Evolutionary conservation across 2,329 filamentous ascomycete genomes (phyloP).

Genomic region (Bipolaris sorokiniana): DNA sequence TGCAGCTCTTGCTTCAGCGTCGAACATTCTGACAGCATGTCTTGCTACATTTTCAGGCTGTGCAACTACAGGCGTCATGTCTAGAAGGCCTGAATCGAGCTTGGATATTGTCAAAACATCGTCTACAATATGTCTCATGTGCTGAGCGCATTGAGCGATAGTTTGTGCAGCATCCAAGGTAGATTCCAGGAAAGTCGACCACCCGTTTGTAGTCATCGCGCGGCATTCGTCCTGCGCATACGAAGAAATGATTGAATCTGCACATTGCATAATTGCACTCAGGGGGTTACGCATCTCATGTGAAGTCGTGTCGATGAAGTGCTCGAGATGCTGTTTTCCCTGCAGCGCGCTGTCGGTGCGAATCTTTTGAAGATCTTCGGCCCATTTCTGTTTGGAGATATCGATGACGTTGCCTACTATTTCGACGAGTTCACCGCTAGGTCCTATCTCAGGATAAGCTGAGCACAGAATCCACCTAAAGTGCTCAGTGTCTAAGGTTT

Average conservation of each 20-base stretch:
- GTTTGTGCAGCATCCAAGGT: slow-evolving; percentile 49
- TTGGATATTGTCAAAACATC: slow-evolving; percentile 56
- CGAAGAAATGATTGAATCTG: slow-evolving; percentile 47
- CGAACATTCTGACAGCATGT: slow-evolving; percentile 48
- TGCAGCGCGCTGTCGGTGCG: slow-evolving; percentile 40
- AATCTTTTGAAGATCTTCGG: slow-evolving; percentile 42
- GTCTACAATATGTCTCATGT: slow-evolving; percentile 57
- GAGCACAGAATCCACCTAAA: slow-evolving; percentile 42
- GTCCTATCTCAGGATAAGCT: slow-evolving; percentile 34
- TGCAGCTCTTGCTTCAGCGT: slow-evolving; percentile 41
- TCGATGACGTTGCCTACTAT: slow-evolving; percentile 48
- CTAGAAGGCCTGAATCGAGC: slow-evolving; percentile 51
- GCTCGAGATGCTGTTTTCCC: slow-evolving; percentile 42
- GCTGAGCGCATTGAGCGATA: slow-evolving; percentile 53
- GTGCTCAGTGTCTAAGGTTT: slow-evolving; percentile 20
- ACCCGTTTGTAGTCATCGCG: slow-evolving; percentile 13
- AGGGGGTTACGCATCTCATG: slow-evolving; percentile 56
- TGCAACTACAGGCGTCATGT: slow-evolving; percentile 50
- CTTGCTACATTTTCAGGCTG: slow-evolving; percentile 43
- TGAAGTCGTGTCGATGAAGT: slow-evolving; percentile 46
- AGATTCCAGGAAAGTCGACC: slow-evolving; percentile 29
- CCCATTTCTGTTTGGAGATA: slow-evolving; percentile 48
- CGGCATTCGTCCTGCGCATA: slow-evolving; percentile 24
- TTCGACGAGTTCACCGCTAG: slow-evolving; percentile 31
- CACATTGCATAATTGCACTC: slow-evolving; percentile 52